Conservation (phyloP, 2,329 filamentous ascomycete species). For the Botrytis deweyae region DNA sequence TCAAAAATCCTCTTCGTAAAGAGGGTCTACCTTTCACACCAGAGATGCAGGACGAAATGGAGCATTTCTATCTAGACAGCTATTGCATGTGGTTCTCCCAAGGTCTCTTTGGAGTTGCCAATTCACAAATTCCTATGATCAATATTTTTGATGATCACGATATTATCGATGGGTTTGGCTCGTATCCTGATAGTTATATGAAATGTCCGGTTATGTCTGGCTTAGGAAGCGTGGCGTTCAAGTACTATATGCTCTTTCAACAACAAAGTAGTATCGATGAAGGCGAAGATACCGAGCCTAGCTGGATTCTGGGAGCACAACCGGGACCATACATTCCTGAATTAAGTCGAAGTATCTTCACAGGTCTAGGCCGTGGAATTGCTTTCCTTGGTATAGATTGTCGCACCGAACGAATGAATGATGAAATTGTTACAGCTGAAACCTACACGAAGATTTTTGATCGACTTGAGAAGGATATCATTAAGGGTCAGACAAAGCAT, state of each 20-base stretch:
- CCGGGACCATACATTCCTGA: slow-evolving; percentile 91
- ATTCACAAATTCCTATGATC: slow-evolving; percentile 94
- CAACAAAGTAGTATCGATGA: slow-evolving; percentile 86
- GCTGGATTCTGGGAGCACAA: slow-evolving; percentile 78
- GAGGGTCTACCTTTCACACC: slow-evolving; percentile 73
- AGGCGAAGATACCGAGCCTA: slow-evolving; percentile 79
- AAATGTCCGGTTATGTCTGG: slow-evolving; percentile 85
- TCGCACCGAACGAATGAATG: slow-evolving; percentile 82
- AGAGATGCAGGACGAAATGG: slow-evolving; percentile 85
- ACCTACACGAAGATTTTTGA: slow-evolving; percentile 88
- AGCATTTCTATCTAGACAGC: slow-evolving; percentile 81
- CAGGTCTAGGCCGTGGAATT: slow-evolving; percentile 76
- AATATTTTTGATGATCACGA: slow-evolving; percentile 98
- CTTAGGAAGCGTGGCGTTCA: slow-evolving; percentile 88
- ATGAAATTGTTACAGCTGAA: slow-evolving; percentile 75
- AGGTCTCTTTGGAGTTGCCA: slow-evolving; percentile 88
- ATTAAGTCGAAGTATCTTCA: slow-evolving; percentile 79
- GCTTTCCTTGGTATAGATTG: slow-evolving; percentile 87
- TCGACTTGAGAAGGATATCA: slow-evolving; percentile 76
- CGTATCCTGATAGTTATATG: slow-evolving; percentile 92
- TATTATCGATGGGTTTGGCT: slow-evolving; percentile 88
- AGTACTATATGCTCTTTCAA: slow-evolving; percentile 98
- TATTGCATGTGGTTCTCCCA: slow-evolving; percentile 97
- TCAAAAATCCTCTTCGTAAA: slow-evolving; percentile 78
- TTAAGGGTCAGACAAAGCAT: slow-evolving; percentile 83